Conservation (phyloP, 1,139 yeast genomes). For the Suhomyces panamericanus region DNA sequence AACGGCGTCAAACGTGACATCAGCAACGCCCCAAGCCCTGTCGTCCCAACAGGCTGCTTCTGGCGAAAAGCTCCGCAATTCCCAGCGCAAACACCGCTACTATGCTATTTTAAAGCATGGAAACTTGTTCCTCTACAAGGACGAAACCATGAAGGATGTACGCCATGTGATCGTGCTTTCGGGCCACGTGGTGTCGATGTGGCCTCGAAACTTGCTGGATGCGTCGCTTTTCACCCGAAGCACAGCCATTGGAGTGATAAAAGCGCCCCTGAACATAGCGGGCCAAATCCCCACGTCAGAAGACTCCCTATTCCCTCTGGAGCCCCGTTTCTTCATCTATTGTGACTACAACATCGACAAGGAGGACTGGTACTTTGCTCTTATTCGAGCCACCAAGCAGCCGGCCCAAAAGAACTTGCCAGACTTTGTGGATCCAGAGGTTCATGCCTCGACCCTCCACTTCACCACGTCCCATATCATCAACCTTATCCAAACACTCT, state of each 20-base stretch:
- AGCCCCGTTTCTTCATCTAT: conserved; percentile 60
- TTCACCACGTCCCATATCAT: conserved; percentile 71
- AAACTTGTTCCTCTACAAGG: conserved; percentile 76
- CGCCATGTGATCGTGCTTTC: conserved; percentile 78
- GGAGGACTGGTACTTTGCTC: conserved; percentile 89
- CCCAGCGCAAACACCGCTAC: conserved; percentile 57
- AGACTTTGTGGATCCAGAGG: conserved; percentile 26
- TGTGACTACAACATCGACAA: conserved; percentile 77
- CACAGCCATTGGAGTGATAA: conserved; percentile 71
- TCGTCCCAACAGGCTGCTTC: conserved; percentile 7
- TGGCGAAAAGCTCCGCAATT: conserved; percentile 16
- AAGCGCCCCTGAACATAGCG: background rate
- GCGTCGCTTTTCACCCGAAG: conserved; percentile 77
- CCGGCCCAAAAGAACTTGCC: conserved; percentile 17
- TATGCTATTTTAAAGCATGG: conserved; percentile 80
- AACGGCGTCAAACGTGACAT: conserved; percentile 2
- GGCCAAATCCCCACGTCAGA: background rate
- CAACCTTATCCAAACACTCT: conserved; percentile 69
- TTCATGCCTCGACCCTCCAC: conserved; percentile 72
- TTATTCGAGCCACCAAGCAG: conserved; percentile 76
- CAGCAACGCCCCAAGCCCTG: conserved; percentile 3
- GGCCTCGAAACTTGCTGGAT: conserved; percentile 79
- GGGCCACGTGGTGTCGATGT: conserved; percentile 69
- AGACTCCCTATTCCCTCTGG: background rate
- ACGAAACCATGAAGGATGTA: conserved; percentile 63